Evolutionary conservation across 768 basidiomycete species (phyloP).

Genomic region (Paxillus rubicundulus): DNA sequence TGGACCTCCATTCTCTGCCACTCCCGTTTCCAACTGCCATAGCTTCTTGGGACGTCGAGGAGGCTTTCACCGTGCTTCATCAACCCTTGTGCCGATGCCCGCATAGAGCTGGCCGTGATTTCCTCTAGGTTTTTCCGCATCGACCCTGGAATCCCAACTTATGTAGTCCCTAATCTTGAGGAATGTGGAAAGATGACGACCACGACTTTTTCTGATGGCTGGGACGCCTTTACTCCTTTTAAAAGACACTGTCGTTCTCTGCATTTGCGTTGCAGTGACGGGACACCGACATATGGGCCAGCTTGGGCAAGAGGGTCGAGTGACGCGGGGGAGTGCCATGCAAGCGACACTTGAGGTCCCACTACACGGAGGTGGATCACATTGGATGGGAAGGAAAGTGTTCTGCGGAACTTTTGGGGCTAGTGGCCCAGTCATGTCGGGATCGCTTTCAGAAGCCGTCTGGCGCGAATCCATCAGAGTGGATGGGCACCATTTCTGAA

Average conservation of each 20-base stretch:
- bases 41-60: constrained; percentile 8
- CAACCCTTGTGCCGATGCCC: constrained; percentile 12
- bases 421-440: background rate
- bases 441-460: constrained; percentile 25
- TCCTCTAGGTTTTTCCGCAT: background rate
- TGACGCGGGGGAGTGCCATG: constrained; percentile 15
- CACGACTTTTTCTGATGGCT: constrained; percentile 34
- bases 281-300: constrained; percentile 41
- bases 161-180: background rate
- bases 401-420: background rate
- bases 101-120: constrained; percentile 7
- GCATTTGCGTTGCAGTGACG: constrained; percentile 41
- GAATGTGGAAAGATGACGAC: constrained; percentile 14
- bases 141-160: background rate
- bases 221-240: constrained; percentile 30
- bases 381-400: background rate
- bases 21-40: constrained; percentile 7
- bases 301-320: constrained; percentile 26
- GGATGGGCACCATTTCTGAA: constrained; percentile 5
- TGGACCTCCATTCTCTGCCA: constrained; percentile 5
- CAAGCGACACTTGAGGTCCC: constrained; percentile 9
- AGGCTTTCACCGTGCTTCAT: constrained; percentile 10
- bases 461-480: constrained; percentile 10
- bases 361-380: constrained; percentile 17
- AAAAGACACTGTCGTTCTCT: constrained; percentile 41